Base-by-base conservation (phyloP, 805 yeast species). In the Kodamaea leandrae region DNA sequence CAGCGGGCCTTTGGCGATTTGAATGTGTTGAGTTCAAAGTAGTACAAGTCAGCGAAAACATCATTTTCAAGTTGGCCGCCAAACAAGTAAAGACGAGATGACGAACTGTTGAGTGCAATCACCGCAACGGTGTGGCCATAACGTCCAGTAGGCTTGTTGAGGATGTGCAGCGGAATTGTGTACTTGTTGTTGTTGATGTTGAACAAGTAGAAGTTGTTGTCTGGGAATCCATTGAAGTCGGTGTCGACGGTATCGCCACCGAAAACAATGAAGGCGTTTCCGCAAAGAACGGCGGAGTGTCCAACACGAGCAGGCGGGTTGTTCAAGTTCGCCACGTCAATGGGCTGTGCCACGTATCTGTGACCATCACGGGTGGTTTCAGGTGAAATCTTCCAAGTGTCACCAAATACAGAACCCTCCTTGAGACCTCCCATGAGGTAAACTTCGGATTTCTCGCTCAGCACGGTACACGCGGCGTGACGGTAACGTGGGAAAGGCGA, bases 231-330 rank as follows among this genome's bases (percentile, higher is more conserved):
- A 37, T 74, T 73, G 36, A 76, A 76, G 55, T 84, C 88, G 25
- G 89, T 83, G 37, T 81, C 84, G 28, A 82, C 85, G 1, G 98
- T 93, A 59, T 93, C 99, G 54, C 99, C 99, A 25, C 98, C 99
- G 63, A 87, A 91, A 10, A 93, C 79, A 33, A 93, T 89, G 55
- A 83, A 93, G 1, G 98, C 98, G 57, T 90, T 91, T 10, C 98
- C 99, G 46, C 95, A 83, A 24, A 91, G 72, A 7, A 90, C 85
- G 1, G 95, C 76, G 4, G 96, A 87, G 63, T 93, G 99, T 3
- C 98, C 98, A 5, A 91, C 96, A 53, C 99, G 80, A 24, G 98
- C 96, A 14, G 96, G 91, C 2, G 97, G 96, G 13, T 87, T 78
- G 37, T 85, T 81, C 46, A 79, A 77, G 45, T 85, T 86, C 45